Base-by-base conservation (phyloP, 805 yeast genomes). In the Teunomyces funiuensis region DNA sequence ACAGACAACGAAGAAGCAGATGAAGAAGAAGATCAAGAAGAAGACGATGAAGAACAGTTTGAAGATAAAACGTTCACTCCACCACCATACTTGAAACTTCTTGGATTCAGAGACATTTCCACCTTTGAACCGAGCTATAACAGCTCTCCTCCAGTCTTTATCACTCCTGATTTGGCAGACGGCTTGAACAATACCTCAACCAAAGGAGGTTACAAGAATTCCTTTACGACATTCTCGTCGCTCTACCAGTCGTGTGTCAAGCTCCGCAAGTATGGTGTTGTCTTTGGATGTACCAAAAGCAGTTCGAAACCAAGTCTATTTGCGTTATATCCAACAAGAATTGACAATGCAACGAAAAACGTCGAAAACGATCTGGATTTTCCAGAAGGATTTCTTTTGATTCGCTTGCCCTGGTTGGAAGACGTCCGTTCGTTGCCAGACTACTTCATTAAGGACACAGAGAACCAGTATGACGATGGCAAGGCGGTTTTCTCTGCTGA, bases 351-450 rank as follows among this genome's bases (percentile, higher is more conserved):
- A 7, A 54, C 56, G n/a, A 48, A 52, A 10, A 15, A 33, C 7
- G 14, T 43, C 14, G 42, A 41, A 6, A 43, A 47, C 10, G 45
- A 39, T n/a, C 36, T 14, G 23, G 53, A 56, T n/a, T 63, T 72
- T 22, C 85, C 91, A 0, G 80, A 85, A 42, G 97, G 97, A 0
- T 77, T 91, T 46, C 80, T 83, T 37, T 58, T 89, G 42, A 71
- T 85, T 6, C 71, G 74, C 22, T 51, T 86, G 16, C 97, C 98
- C 1, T 85, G 77, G 69, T 62, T 78, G 11, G 95, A 88, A 50
- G 91, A 88, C 56, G 61, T 88, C 3, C 69, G 97, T 39, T 71
- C 76, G 25, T 59, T 79, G 3, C 97, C 97, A 0, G 62, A 61
- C 15, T 46, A 59, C 39, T 46, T 54, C 36, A 31, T 58, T 19